phyloP scores from a whole-genome alignment of 1,284 basidiomycete genomes.

The Ustanciosporium gigantosporum region DNA sequence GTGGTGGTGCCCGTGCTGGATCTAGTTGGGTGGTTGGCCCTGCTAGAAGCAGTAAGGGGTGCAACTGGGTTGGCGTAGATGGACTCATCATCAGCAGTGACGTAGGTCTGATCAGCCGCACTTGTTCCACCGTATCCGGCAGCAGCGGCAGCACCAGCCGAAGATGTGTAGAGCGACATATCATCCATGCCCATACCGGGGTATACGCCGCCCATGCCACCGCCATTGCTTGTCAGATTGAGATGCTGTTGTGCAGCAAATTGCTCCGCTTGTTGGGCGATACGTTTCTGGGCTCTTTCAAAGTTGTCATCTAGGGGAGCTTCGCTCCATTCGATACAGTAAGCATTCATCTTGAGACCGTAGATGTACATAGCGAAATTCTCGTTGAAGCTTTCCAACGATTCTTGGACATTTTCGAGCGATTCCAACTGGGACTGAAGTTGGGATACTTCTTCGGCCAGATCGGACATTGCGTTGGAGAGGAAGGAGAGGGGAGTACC shows the following conservation, averaged over 20 bases:
- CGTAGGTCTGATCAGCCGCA: conserved; percentile 53
- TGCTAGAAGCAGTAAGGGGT: no score
- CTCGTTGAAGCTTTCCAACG: conserved; percentile 85
- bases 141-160: conserved; percentile 1
- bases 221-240: conserved; percentile 5
- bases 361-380: conserved; percentile 89
- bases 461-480: conserved; percentile 78
- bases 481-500: conserved; percentile 80
- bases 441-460: conserved; percentile 81
- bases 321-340: conserved; percentile 88
- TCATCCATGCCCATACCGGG: not conserved
- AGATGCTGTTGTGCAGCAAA: conserved; percentile 29
- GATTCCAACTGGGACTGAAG: conserved; percentile 76
- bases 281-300: conserved; percentile 41
- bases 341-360: conserved; percentile 89
- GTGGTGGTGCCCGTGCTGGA: conserved; percentile 2
- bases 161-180: not conserved
- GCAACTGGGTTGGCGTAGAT: conserved; percentile 25
- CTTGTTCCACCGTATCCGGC: conserved; percentile 5
- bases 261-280: conserved; percentile 36
- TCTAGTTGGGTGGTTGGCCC: not conserved
- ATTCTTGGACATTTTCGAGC: conserved; percentile 73
- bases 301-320: conserved; percentile 51
- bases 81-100: conserved; percentile 51
- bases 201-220: not conserved